Evolutionary conservation across 257 asterid genomes (phyloP), one percentile per base, ranked within the genome.

Genomic region (Solanum sejunctum): DNA sequence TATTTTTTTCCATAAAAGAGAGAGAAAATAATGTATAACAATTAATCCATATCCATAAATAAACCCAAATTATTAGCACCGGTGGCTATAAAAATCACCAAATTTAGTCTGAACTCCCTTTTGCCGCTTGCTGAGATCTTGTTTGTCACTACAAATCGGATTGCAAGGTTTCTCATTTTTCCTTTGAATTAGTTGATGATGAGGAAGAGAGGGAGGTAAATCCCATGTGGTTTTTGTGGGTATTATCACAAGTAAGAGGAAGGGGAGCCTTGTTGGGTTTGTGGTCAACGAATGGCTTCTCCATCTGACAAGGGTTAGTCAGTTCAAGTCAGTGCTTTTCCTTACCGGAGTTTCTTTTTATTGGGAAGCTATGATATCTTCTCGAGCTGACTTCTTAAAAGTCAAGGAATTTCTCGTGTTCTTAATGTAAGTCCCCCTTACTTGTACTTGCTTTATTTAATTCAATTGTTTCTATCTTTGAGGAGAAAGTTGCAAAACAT

Each of bases 221-320:
- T 92, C 66, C 98, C 98, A 1, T 95, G 98, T 83, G 97, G 94
- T 80, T 87, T 95, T 60, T 95, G 98, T 56, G 98, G 98, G 69
- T 98, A 95, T 91, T 94, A 93, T 91, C 98, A 95, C 91, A 95
- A 95, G 93, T 94, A 92, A 88, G 97, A 95, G 84, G 97, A 93
- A 88, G 98, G 98, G 23, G 98, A 95, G 89, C 93, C 91, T 3
- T 95, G 98, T 84, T 93, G 97, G 84, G 60, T 94, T 84, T 95
- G 98, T 90, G 98, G 98, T 88, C 98, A 95, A 91, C 96, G 98
- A 18, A 85, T 90, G 94, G 86, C 93, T 75, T 91, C 82, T 82
- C 90, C 82, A 77, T 77, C 92, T 43, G 97, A 93, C 32, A 88
- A 86, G 69, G 69, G 88, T 16, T 23, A 91, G 13, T 45, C 93